These are phyloP conservation scores for Chalciporus piperatus DNA, from an alignment of 768 basidiomycete genomes.

Conservation along the genomic window DNA sequence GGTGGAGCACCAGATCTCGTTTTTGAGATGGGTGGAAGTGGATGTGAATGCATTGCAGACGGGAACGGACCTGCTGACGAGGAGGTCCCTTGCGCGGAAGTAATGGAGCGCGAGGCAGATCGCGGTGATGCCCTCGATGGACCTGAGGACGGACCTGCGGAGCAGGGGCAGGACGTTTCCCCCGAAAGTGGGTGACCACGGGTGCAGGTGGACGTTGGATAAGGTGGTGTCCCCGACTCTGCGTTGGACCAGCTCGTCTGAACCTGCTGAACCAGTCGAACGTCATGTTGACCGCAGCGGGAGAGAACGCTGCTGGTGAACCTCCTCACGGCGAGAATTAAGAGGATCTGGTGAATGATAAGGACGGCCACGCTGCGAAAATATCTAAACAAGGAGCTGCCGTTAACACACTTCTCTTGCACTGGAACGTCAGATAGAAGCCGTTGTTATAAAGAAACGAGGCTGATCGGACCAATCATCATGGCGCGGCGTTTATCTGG, in stretches of 20 bases:
- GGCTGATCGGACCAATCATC: conserved; percentile 22
- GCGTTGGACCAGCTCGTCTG: conserved; percentile 12
- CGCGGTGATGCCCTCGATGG: conserved; percentile 20
- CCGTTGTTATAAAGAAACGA: conserved; percentile 1
- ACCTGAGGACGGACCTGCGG: conserved; percentile 16
- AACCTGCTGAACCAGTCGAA: conserved; percentile 29
- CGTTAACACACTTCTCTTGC: conserved; percentile 24
- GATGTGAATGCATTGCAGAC: conserved; percentile 23
- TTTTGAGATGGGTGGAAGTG: conserved; percentile 26
- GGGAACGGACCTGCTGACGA: conserved; percentile 7
- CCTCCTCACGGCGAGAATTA: conserved; percentile 25
- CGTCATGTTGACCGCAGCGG: conserved; percentile 18
- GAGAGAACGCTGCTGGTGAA: conserved; percentile 5
- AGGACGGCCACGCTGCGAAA: conserved; percentile 25
- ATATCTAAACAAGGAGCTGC: conserved; percentile 25
- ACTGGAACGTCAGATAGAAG: conserved; percentile 30
- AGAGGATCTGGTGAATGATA: conserved; percentile 26
- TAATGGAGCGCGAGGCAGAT: conserved; percentile 12
- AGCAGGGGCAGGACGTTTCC: conserved; percentile 16
- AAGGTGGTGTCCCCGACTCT: conserved; percentile 12
- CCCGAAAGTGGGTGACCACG: conserved; percentile 15
- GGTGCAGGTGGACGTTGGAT: conserved; percentile 13
- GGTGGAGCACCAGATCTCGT: conserved; percentile 8
- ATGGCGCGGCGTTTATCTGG: conserved; percentile 22
- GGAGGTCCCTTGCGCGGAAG: conserved; percentile 19